Percentiles rank a stretch among this genome's conserved stretches.
These are phyloP conservation scores for Chamaenerion angustifolium DNA, from an alignment of 345 rosid genomes.

Conservation along the genomic window DNA sequence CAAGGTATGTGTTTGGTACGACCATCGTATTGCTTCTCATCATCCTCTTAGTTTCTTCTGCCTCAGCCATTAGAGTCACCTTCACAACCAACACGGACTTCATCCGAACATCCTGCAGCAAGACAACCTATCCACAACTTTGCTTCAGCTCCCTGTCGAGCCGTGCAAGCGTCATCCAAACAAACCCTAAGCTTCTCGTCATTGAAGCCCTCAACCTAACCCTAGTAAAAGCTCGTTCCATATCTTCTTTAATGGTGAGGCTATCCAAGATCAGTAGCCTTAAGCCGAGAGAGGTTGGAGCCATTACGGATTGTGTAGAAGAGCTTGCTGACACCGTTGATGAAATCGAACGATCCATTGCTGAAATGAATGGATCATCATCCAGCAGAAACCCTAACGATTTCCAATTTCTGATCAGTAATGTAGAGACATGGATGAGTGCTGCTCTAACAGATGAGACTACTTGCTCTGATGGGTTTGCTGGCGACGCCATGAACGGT, in stretches of 20 bases:
- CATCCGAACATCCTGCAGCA: conserved; percentile 41
- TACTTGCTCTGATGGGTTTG: conserved; percentile 66
- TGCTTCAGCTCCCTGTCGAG: conserved; percentile 43
- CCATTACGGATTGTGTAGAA: conserved; percentile 61
- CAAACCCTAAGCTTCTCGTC: conserved; percentile 57
- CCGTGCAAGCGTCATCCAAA: conserved; percentile 44
- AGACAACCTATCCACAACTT: conserved; percentile 51
- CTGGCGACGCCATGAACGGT: conserved; percentile 26
- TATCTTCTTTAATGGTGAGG: conserved; percentile 25
- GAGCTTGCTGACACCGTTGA: conserved; percentile 43
- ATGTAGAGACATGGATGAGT: conserved; percentile 71
- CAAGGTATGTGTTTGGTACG: too few relatives aligned
- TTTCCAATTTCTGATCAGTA: conserved; percentile 25
- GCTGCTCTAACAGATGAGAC: conserved; percentile 59
- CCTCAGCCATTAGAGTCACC: conserved; percentile 15
- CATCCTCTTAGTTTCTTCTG: conserved; percentile 3
- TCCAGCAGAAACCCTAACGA: conserved; percentile 11
- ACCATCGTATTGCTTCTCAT: conserved; percentile 8
- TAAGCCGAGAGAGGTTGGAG: conserved; percentile 32
- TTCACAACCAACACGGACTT: conserved; percentile 27
- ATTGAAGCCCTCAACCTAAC: conserved; percentile 53
- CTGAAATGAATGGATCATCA: conserved; percentile 57
- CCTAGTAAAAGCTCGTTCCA: conserved; percentile 26
- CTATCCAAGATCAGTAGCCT: conserved; percentile 28
- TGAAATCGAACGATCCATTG: conserved; percentile 39